Percentiles rank a stretch among this genome's conserved stretches.
Conservation (phyloP, 2,329 filamentous ascomycete genomes). For the Colletotrichum lini region DNA sequence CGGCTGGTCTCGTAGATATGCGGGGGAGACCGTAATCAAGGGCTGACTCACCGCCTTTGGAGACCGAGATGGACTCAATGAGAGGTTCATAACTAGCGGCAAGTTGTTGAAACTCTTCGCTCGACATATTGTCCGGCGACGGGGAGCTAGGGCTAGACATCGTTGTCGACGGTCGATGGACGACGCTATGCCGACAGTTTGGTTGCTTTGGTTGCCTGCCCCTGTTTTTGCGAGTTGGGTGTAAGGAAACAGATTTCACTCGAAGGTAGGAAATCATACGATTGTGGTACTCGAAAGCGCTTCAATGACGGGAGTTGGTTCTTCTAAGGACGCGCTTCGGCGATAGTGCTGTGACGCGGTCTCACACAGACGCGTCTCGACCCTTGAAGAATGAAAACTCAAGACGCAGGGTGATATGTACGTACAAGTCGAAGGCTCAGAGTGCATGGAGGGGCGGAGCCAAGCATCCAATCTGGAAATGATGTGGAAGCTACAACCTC, state of each 20-base stretch:
- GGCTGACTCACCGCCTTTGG: slow-evolving; percentile 59
- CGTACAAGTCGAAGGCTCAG: not conserved
- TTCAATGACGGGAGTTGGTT: not conserved
- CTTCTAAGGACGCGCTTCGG: not conserved
- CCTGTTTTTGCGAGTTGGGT: not conserved
- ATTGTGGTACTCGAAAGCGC: not conserved
- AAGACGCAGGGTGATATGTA: not conserved
- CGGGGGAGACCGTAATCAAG: slow-evolving; percentile 18
- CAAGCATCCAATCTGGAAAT: not conserved
- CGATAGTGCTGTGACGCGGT: not conserved
- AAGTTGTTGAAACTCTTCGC: slow-evolving; percentile 53
- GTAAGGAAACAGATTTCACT: not conserved
- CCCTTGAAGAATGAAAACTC: not conserved
- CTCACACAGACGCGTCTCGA: not conserved
- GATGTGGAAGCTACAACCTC: slow-evolving; percentile 7
- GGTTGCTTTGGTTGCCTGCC: not conserved
- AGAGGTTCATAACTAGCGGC: slow-evolving; percentile 57
- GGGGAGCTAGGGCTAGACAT: slow-evolving; percentile 24
- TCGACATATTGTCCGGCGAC: slow-evolving; percentile 46
- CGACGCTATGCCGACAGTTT: not conserved
- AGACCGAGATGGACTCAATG: slow-evolving; percentile 59
- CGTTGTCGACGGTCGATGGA: not conserved
- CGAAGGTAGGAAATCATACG: not conserved
- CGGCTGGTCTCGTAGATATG: slow-evolving; percentile 33
- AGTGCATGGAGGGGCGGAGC: slow-evolving; percentile 4